These are phyloP conservation scores for Termitomyces sp. DNA, from an alignment of 768 basidiomycete genomes.

Conservation along the genomic window DNA sequence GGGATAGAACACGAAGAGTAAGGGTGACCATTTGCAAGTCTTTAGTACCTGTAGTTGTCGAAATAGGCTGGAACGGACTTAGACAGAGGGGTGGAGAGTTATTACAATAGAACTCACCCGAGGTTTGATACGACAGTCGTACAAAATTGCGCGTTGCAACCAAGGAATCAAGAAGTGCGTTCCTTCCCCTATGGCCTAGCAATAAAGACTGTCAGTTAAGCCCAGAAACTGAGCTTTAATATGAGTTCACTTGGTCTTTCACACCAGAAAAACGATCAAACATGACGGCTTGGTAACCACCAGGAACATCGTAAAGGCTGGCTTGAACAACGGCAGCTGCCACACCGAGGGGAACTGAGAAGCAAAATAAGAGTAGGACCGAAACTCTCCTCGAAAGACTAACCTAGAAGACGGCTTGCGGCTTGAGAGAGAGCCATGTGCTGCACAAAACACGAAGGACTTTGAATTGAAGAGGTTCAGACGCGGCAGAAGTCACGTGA, in stretches of 20 bases:
- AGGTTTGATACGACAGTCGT: constrained; percentile 97
- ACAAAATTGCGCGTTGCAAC: constrained; percentile 93
- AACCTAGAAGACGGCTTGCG: constrained; percentile 45
- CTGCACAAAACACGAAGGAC: too few species aligned
- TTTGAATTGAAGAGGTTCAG: too few species aligned
- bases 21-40: constrained; percentile 99
- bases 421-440: constrained; percentile 48
- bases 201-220: constrained; percentile 2
- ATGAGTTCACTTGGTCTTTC: constrained; percentile 52
- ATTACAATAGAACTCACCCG: constrained; percentile 45
- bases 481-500: neutral
- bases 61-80: constrained; percentile 67
- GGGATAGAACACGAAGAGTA: constrained; percentile 90
- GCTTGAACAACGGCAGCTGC: constrained; percentile 39
- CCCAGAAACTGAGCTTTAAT: neutral
- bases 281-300: constrained; percentile 94
- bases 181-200: constrained; percentile 82
- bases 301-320: constrained; percentile 71
- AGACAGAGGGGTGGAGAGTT: neutral
- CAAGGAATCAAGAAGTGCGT: constrained; percentile 96
- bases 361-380: neutral
- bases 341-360: constrained; percentile 43
- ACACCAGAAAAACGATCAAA: constrained; percentile 97
- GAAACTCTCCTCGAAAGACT: constrained; percentile 6
- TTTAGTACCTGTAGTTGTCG: constrained; percentile 98